phyloP scores from a whole-genome alignment of 2,329 filamentous ascomycete species.

The Ophiostoma perfectum region DNA sequence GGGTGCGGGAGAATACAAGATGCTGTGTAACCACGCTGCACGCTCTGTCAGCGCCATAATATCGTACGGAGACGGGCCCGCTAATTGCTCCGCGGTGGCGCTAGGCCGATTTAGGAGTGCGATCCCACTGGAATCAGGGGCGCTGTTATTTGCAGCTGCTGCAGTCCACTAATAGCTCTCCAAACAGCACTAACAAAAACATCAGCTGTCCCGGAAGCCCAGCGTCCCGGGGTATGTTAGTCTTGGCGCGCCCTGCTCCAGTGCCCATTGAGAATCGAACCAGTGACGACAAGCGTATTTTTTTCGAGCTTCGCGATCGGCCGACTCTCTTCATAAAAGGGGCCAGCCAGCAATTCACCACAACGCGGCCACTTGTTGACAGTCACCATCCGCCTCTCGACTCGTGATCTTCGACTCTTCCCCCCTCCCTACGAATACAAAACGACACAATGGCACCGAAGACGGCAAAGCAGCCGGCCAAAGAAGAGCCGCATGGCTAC shows the following conservation, averaged over 20 bases:
- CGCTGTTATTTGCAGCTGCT: neutral
- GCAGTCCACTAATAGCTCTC: neutral
- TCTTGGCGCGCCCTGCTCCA: conserved; percentile 3
- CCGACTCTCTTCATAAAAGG: neutral
- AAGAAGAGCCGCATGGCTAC: conserved; percentile 38
- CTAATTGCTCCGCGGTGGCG: neutral
- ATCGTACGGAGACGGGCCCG: neutral
- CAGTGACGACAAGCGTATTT: conserved; percentile 3
- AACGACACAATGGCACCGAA: conserved; percentile 19
- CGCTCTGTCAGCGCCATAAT: neutral
- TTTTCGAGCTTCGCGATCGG: neutral
- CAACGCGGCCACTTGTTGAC: conserved; percentile 3
- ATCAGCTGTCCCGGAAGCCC: conserved; percentile 16
- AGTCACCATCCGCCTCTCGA: neutral
- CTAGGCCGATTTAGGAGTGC: neutral
- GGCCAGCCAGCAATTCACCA: neutral
- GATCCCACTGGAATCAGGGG: conserved; percentile 1
- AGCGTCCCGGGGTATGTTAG: conserved; percentile 6
- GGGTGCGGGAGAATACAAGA: neutral
- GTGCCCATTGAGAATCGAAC: conserved; percentile 4
- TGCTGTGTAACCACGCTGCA: neutral
- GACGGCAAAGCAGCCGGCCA: conserved; percentile 13
- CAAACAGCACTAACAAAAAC: conserved; percentile 3
- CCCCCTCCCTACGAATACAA: neutral
- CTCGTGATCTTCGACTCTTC: neutral